A percentile compares a stretch with the other conserved stretches of the same genome.
Evolutionary conservation across 108 stramenopile genomes (phyloP).

Genomic region (Cyclostephanos tholiformis): DNA sequence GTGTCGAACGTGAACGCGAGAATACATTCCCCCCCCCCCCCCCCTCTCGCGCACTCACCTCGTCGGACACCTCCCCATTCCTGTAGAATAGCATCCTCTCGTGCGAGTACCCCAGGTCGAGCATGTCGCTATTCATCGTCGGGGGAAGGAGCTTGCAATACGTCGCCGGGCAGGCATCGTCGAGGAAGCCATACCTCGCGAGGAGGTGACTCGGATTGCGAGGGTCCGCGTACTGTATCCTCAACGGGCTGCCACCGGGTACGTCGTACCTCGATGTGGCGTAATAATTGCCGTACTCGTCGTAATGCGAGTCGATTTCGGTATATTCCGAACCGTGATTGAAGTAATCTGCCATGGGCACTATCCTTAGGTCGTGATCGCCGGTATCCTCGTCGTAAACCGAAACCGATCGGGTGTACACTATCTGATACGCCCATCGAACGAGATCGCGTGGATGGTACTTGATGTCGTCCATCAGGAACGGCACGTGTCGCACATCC

Average conservation of each 20-base stretch:
- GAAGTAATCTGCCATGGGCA: conserved; percentile 57
- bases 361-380: conserved; percentile 47
- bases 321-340: conserved; percentile 52
- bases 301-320: conserved; percentile 43
- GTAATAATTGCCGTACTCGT: conserved; percentile 44
- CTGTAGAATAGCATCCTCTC: conserved; percentile 50
- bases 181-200: conserved; percentile 64
- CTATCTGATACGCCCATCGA: conserved; percentile 35
- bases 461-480: conserved; percentile 22
- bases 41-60: no score
- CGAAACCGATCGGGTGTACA: conserved; percentile 25
- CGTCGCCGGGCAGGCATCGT: conserved; percentile 50
- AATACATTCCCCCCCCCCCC: no score
- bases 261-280: conserved; percentile 48
- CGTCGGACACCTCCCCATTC: conserved; percentile 44
- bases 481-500: conserved; percentile 22
- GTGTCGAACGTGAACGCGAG: no score
- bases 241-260: conserved; percentile 52
- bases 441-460: conserved; percentile 24
- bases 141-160: conserved; percentile 59
- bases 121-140: conserved; percentile 42
- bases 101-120: conserved; percentile 41
- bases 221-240: conserved; percentile 57
- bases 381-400: conserved; percentile 6
- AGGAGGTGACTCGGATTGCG: conserved; percentile 58